A percentile compares a stretch with the other conserved stretches of the same genome.
Conservation (phyloP, 78 protist genomes). For the Dictyostelium intermedium region DNA sequence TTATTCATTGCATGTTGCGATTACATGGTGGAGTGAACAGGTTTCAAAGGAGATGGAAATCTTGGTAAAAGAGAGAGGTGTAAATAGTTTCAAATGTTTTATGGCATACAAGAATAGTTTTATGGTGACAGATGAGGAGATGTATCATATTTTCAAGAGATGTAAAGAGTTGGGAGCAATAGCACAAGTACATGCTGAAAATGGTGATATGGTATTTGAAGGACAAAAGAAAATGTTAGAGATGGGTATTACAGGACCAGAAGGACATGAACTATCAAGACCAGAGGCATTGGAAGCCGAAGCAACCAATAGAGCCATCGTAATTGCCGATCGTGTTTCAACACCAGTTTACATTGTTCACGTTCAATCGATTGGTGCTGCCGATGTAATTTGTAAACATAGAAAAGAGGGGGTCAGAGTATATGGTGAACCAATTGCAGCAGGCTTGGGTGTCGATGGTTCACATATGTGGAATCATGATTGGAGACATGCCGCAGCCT, state of each 20-base stretch:
- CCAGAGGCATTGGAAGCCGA: slow-evolving; percentile 92
- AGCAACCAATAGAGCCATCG: slow-evolving; percentile 87
- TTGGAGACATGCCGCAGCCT: slow-evolving; percentile 91
- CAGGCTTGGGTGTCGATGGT: slow-evolving; percentile 91
- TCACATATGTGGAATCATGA: slow-evolving; percentile 84
- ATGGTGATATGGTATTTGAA: slow-evolving; percentile 89
- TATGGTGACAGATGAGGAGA: slow-evolving; percentile 87
- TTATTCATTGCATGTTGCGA: slow-evolving; percentile 88
- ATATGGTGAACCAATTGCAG: slow-evolving; percentile 92
- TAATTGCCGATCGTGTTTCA: slow-evolving; percentile 85
- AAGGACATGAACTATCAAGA: slow-evolving; percentile 87
- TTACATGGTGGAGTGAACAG: slow-evolving; percentile 90
- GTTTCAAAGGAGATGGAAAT: slow-evolving; percentile 88
- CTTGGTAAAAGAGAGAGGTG: slow-evolving; percentile 83
- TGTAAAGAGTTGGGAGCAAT: slow-evolving; percentile 91
- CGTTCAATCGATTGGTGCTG: slow-evolving; percentile 84
- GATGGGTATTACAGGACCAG: slow-evolving; percentile 92
- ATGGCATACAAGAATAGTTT: slow-evolving; percentile 92
- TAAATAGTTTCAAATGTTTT: slow-evolving; percentile 91
- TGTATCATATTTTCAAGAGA: slow-evolving; percentile 78
- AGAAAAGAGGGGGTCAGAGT: slow-evolving; percentile 70
- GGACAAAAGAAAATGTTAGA: slow-evolving; percentile 80
- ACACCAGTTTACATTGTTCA: slow-evolving; percentile 79
- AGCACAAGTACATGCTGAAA: slow-evolving; percentile 94
- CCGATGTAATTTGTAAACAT: slow-evolving; percentile 76